These are phyloP conservation scores for Alternaria arborescens DNA, from an alignment of 2,329 filamentous ascomycete species.

Conservation along the genomic window DNA sequence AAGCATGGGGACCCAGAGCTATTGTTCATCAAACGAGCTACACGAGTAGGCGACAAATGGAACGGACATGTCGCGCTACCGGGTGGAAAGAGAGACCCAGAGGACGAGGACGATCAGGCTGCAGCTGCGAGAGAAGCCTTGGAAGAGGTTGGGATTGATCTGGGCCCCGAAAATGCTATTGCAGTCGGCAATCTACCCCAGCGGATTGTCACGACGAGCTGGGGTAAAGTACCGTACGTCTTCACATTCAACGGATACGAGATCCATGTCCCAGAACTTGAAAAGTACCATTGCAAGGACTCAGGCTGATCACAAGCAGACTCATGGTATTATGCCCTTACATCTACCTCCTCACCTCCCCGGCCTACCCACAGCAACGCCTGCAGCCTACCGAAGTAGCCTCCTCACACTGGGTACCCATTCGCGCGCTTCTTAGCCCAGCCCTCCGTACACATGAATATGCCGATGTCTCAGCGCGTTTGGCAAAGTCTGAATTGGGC, in stretches of 20 bases:
- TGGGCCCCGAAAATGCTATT: slow-evolving; percentile 59
- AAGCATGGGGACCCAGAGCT: slow-evolving; percentile 71
- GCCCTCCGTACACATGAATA: slow-evolving; percentile 68
- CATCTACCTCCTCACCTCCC: slow-evolving; percentile 69
- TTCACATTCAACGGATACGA: background rate
- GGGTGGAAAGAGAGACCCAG: slow-evolving; percentile 71
- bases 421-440: slow-evolving; percentile 68
- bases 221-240: slow-evolving; percentile 69
- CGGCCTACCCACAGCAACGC: slow-evolving; percentile 63
- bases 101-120: slow-evolving; percentile 68
- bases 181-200: slow-evolving; percentile 70
- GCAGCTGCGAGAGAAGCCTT: slow-evolving; percentile 70
- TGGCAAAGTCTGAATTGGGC: slow-evolving; percentile 64
- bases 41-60: slow-evolving; percentile 72
- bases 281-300: background rate
- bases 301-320: slow-evolving; percentile 46
- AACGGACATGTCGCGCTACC: slow-evolving; percentile 74
- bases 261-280: background rate
- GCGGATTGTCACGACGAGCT: slow-evolving; percentile 70
- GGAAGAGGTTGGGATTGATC: slow-evolving; percentile 72
- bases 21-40: slow-evolving; percentile 75
- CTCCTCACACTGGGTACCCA: slow-evolving; percentile 73
- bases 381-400: slow-evolving; percentile 75
- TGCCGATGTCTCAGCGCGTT: slow-evolving; percentile 70
- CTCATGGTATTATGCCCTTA: slow-evolving; percentile 76